Base-by-base conservation (phyloP, 495 filamentous ascomycete species). In the Chaetomidium leptoderma region DNA sequence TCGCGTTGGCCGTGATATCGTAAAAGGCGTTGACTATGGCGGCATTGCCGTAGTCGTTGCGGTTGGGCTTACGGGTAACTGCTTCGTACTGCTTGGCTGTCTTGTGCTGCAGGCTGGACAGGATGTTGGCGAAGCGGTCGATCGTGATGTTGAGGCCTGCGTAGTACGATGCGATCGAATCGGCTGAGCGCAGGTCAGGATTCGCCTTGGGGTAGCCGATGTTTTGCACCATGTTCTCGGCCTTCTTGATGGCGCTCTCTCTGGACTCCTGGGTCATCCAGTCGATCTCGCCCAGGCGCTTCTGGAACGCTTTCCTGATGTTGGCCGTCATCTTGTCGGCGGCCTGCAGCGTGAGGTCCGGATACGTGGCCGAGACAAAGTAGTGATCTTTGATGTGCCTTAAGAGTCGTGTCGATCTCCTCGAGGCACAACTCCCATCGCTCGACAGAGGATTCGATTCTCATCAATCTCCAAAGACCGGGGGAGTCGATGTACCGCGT, bases 261-360 rank as follows among this genome's bases (percentile, higher is more conserved):
- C 81, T 79, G 26, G 87, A 81, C 40, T 82, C 79, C 8, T 83
- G 72, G 55, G 82, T 83, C 85, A 91, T 89, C 87, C 87, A 91
- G 16, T 73, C 68, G 7, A 85, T 77, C 19, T 69, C 29, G 11
- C 77, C 72, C n/a, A 91, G 66, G 9, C 84, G 79, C 24, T 71
- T 37, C 43, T 79, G 74, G 23, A 91, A 67, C 40, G 80, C 85
- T 57, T 76, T 74, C 64, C 85, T 87, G 69, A 90, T 87, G 57
- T 87, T 83, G n/a, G 79, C 75, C 9, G 89, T 77, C 50, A 90
- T 83, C 54, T 82, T 77, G 58, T 89, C 83, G n/a, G 84, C 85
- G 33, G 86, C 82, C 11, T 78, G 67, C 60, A 87, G 85, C 0
- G 83, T 83, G 21, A 77, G 77, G 39, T 83, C 77, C 0, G 85